These are phyloP conservation scores for Amauroascus niger DNA, from an alignment of 2,329 filamentous ascomycete genomes.

Conservation along the genomic window DNA sequence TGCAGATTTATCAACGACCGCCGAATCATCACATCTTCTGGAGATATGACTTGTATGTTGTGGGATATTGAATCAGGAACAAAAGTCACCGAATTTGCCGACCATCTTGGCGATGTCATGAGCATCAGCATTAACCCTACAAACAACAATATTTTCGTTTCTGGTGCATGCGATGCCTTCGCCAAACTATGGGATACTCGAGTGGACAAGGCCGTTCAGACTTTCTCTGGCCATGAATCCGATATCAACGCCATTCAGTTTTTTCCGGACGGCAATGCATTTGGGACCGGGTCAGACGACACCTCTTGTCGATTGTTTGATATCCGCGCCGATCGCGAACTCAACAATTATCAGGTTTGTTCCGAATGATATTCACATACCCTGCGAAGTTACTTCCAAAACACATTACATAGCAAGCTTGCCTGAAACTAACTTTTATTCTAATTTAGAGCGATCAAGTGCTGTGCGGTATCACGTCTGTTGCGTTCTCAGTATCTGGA, in stretches of 20 bases:
- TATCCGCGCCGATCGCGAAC: conserved; percentile 82
- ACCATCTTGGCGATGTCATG: conserved; percentile 98
- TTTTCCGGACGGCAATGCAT: conserved; percentile 97
- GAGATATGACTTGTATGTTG: conserved; percentile 99
- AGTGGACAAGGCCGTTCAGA: conserved; percentile 95
- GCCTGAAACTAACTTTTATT: conserved; percentile 13
- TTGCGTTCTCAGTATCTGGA: conserved; percentile 94
- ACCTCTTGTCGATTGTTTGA: conserved; percentile 96
- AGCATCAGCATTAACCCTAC: conserved; percentile 99
- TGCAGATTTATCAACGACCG: conserved; percentile 98
- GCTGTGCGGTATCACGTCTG: conserved; percentile 93
- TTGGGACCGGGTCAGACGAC: conserved; percentile 95
- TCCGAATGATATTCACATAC: neutral
- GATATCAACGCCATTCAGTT: conserved; percentile 99
- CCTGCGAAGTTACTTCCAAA: neutral
- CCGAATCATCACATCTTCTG: conserved; percentile 92
- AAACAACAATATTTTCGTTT: conserved; percentile 98
- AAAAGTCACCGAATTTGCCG: conserved; percentile 95
- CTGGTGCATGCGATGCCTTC: conserved; percentile 97
- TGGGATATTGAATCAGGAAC: conserved; percentile 98
- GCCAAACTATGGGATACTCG: conserved; percentile 99
- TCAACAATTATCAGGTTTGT: conserved; percentile 58
- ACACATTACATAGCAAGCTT: neutral
- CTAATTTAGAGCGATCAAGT: conserved; percentile 76
- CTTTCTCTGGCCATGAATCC: conserved; percentile 94